Percentiles rank a stretch among this genome's conserved stretches.
Conservation (phyloP, 306 rosid species). For the Vicia villosa region DNA sequence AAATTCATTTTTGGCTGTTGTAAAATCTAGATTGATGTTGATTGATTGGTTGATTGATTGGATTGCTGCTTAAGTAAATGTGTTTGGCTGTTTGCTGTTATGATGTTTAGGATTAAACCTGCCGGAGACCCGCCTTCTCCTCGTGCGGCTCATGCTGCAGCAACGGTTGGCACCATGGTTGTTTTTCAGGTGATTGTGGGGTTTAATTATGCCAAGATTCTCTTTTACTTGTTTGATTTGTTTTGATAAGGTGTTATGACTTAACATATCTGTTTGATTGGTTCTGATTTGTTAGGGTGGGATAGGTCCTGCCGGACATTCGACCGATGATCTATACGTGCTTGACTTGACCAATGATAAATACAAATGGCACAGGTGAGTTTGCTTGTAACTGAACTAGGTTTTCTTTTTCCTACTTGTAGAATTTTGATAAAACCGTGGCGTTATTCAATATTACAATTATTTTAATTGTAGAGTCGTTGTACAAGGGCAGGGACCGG, state of each 20-base stretch:
- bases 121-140: slow-evolving; percentile 99
- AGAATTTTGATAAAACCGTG: slow-evolving; percentile 20
- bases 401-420: slow-evolving; percentile 33
- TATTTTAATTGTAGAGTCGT: slow-evolving; percentile 67
- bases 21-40: background rate
- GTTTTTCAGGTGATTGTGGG: slow-evolving; percentile 84
- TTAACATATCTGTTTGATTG: slow-evolving; percentile 36
- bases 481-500: slow-evolving; percentile 98
- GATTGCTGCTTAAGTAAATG: slow-evolving; percentile 36
- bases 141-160: slow-evolving; percentile 97
- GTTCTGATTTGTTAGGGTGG: slow-evolving; percentile 78
- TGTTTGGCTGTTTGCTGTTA: slow-evolving; percentile 22
- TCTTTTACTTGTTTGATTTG: background rate
- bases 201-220: background rate
- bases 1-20: background rate
- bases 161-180: slow-evolving; percentile 97
- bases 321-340: slow-evolving; percentile 89
- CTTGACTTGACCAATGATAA: slow-evolving; percentile 91
- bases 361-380: slow-evolving; percentile 97
- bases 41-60: slow-evolving; percentile 16
- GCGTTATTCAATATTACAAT: slow-evolving; percentile 25
- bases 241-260: slow-evolving; percentile 28
- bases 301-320: slow-evolving; percentile 99
- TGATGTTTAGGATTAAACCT: slow-evolving; percentile 70
- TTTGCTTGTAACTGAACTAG: slow-evolving; percentile 29